A percentile compares a stretch with the other conserved stretches of the same genome.
Evolutionary conservation across 2,329 filamentous ascomycete genomes (phyloP).

Genomic region (Mariannaea sp.): DNA sequence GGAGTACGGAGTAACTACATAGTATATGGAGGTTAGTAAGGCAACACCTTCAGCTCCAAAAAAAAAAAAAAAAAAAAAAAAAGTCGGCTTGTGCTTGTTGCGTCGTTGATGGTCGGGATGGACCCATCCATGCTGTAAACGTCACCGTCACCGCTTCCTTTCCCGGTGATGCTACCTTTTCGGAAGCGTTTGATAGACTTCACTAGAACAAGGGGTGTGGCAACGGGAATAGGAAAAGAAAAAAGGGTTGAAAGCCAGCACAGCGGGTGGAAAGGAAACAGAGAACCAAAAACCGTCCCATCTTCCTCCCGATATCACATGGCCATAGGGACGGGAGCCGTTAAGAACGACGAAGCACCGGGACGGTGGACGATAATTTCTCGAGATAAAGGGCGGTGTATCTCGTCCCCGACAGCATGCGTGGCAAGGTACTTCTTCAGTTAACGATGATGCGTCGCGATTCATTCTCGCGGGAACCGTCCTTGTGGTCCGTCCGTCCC

Average conservation of each 20-base stretch:
- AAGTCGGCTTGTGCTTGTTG: no score
- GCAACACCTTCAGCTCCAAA: no score
- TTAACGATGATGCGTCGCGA: slow-evolving; percentile 13
- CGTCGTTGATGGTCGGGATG: not conserved
- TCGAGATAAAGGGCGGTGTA: slow-evolving; percentile 27
- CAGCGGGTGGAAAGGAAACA: slow-evolving; percentile 3
- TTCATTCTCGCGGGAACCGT: slow-evolving; percentile 4
- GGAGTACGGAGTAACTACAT: no score
- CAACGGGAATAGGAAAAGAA: no score
- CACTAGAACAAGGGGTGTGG: not conserved
- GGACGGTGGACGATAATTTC: slow-evolving; percentile 34
- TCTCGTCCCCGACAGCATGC: accelerated
- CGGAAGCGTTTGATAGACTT: not conserved
- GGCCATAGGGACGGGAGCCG: slow-evolving; percentile 9
- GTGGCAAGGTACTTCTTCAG: slow-evolving; percentile 1
- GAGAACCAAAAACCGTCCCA: slow-evolving; percentile 12
- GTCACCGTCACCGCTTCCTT: slow-evolving; percentile 6
- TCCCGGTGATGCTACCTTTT: not conserved
- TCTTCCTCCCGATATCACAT: slow-evolving; percentile 14
- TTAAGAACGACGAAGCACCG: slow-evolving; percentile 21
- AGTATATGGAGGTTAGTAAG: no score
- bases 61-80: no score
- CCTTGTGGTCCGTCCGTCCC: slow-evolving; percentile 26
- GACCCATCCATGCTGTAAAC: not conserved
- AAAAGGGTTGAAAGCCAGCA: no score